Conservation (phyloP, 495 filamentous ascomycete genomes). For the Halenospora varia region DNA sequence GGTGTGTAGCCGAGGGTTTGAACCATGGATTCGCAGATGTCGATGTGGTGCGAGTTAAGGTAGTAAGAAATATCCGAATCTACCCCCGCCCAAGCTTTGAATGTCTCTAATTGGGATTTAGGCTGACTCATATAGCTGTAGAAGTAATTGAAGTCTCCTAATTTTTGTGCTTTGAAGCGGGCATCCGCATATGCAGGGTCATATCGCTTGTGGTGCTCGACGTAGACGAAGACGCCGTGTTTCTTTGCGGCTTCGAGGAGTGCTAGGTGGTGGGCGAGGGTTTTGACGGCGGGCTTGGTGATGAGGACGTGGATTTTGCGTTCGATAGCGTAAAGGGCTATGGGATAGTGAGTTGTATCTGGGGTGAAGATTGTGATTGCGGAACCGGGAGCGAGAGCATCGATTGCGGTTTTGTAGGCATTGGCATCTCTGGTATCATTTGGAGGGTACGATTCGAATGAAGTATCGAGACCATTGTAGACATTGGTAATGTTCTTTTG, state of each 20-base stretch:
- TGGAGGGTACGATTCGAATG: slow-evolving; percentile 76
- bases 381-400: slow-evolving; percentile 74
- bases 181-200: slow-evolving; percentile 92
- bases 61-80: slow-evolving; percentile 95
- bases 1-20: slow-evolving; percentile 64
- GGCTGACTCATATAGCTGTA: slow-evolving; percentile 97
- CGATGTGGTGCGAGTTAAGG: slow-evolving; percentile 89
- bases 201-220: slow-evolving; percentile 96
- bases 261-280: slow-evolving; percentile 69
- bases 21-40: slow-evolving; percentile 88
- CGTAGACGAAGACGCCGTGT: slow-evolving; percentile 81
- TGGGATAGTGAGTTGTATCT: slow-evolving; percentile 91
- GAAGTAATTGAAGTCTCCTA: slow-evolving; percentile 97
- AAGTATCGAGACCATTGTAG: slow-evolving; percentile 83
- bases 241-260: slow-evolving; percentile 70
- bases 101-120: slow-evolving; percentile 88
- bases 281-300: slow-evolving; percentile 92
- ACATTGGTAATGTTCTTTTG: slow-evolving; percentile 81
- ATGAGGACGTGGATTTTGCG: slow-evolving; percentile 84
- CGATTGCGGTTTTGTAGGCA: slow-evolving; percentile 86
- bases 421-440: slow-evolving; percentile 69
- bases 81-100: slow-evolving; percentile 91
- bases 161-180: slow-evolving; percentile 59
- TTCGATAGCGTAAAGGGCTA: slow-evolving; percentile 88
- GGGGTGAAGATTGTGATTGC: slow-evolving; percentile 97